A percentile compares a stretch with the other conserved stretches of the same genome.
These are phyloP conservation scores for Metarhizium humberi DNA, from an alignment of 2,329 filamentous ascomycete genomes.

Conservation along the genomic window DNA sequence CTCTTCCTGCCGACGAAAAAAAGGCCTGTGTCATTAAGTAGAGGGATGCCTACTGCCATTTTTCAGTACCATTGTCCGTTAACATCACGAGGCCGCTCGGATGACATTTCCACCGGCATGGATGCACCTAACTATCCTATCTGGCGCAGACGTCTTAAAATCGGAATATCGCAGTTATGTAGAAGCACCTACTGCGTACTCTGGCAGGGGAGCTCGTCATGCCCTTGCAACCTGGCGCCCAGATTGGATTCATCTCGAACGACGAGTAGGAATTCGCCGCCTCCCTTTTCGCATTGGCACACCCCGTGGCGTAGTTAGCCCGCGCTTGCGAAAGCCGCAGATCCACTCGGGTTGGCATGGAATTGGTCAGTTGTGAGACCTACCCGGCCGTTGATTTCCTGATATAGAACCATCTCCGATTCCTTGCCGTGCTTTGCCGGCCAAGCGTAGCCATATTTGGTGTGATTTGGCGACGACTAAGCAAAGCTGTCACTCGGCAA, in stretches of 20 bases:
- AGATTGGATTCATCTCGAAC: neutral
- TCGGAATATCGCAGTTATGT: too few species aligned
- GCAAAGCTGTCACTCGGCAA: neutral
- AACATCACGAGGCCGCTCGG: neutral
- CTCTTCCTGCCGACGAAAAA: too few species aligned
- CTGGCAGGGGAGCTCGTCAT: neutral
- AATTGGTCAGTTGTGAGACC: neutral
- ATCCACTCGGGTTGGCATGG: neutral
- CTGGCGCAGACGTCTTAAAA: too few species aligned
- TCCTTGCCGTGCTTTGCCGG: neutral
- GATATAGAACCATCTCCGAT: constrained; percentile 13
- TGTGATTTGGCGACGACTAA: constrained; percentile 6
- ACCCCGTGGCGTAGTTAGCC: neutral
- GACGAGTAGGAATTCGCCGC: neutral
- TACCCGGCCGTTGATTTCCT: constrained; percentile 9
- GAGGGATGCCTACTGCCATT: neutral
- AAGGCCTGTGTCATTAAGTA: neutral
- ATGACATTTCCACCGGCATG: neutral
- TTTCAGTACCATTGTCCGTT: too few species aligned
- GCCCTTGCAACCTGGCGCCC: neutral
- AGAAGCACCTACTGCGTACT: too few species aligned
- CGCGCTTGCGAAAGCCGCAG: constrained; percentile 2
- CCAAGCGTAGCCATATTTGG: neutral
- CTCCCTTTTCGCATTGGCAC: neutral
- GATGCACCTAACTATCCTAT: too few species aligned